Evolutionary conservation across 164 flowering plant genomes (phyloP).

Genomic region (Stephania yunnanensis): DNA sequence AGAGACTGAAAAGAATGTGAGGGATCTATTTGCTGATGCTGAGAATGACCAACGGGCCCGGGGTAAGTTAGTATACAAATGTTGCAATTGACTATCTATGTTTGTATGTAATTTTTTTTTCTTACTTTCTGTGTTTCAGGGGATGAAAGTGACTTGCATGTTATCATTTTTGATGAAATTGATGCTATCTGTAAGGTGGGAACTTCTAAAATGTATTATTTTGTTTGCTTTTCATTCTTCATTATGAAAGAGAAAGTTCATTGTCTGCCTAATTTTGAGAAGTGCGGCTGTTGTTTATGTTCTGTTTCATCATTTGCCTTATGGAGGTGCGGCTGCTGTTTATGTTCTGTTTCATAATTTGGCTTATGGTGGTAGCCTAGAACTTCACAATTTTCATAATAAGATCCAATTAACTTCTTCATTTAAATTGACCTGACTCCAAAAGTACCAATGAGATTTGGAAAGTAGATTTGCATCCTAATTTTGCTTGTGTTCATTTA

Average conservation of each 20-base stretch:
- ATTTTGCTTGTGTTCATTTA: background rate
- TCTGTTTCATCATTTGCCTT: background rate
- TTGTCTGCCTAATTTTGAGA: background rate
- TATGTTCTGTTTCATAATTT: background rate
- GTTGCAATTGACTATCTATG: background rate
- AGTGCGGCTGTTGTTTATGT: background rate
- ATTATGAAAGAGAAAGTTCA: background rate
- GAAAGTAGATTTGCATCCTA: background rate
- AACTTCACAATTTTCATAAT: background rate
- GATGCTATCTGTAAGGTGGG: slow-evolving; percentile 77
- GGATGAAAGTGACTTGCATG: slow-evolving; percentile 74
- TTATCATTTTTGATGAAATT: slow-evolving; percentile 77
- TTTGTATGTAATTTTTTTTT: background rate
- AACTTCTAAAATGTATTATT: background rate
- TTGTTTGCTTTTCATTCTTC: background rate
- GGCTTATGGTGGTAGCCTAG: background rate
- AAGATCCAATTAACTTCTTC: background rate
- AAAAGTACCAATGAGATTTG: background rate
- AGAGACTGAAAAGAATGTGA: slow-evolving; percentile 66
- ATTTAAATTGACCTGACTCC: background rate
- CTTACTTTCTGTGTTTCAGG: slow-evolving; percentile 30
- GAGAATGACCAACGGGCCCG: slow-evolving; percentile 54
- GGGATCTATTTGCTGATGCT: slow-evolving; percentile 76
- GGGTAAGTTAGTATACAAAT: slow-evolving; percentile 26
- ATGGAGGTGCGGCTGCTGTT: background rate